Conservation (phyloP, 371 early-diverging fungal genomes). For the Apophysomyces sp. region DNA sequence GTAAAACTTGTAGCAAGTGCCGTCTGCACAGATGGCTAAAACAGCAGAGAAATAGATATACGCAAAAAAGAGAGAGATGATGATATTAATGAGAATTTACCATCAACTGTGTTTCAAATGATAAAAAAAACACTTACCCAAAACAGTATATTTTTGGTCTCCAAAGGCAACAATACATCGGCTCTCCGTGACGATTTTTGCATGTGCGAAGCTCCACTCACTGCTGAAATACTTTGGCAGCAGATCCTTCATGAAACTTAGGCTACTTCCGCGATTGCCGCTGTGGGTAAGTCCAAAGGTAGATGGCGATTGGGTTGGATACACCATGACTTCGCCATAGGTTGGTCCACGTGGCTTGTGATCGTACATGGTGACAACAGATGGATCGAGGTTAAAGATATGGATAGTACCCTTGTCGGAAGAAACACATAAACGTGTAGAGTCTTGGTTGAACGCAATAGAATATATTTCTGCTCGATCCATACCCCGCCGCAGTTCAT, state of each 20-base stretch:
- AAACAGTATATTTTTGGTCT: constrained; percentile 66
- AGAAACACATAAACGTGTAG: constrained; percentile 79
- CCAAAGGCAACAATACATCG: constrained; percentile 85
- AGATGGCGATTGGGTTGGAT: constrained; percentile 23
- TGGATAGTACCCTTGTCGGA: constrained; percentile 95
- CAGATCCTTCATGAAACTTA: constrained; percentile 88
- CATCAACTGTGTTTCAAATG: too few relatives aligned
- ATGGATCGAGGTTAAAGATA: constrained; percentile 83
- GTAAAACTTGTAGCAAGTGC: constrained; percentile 79
- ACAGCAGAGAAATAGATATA: constrained; percentile 6
- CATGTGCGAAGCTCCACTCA: constrained; percentile 93
- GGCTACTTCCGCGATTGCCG: constrained; percentile 50
- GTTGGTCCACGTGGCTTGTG: constrained; percentile 52
- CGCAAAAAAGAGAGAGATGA: not conserved
- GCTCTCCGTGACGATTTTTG: constrained; percentile 74
- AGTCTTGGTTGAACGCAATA: constrained; percentile 82
- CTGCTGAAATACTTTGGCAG: constrained; percentile 93
- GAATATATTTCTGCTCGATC: constrained; percentile 89
- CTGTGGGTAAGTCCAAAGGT: constrained; percentile 40
- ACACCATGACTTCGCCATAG: constrained; percentile 53
- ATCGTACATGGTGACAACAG: constrained; percentile 36
- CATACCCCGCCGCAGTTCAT: constrained; percentile 88
- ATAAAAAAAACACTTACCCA: constrained; percentile 45
- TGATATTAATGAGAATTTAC: not conserved
- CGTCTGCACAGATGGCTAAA: constrained; percentile 82